Percentiles rank a stretch among this genome's conserved stretches.
phyloP scores from a whole-genome alignment of 768 basidiomycete genomes.

The Jaapia argillacea region DNA sequence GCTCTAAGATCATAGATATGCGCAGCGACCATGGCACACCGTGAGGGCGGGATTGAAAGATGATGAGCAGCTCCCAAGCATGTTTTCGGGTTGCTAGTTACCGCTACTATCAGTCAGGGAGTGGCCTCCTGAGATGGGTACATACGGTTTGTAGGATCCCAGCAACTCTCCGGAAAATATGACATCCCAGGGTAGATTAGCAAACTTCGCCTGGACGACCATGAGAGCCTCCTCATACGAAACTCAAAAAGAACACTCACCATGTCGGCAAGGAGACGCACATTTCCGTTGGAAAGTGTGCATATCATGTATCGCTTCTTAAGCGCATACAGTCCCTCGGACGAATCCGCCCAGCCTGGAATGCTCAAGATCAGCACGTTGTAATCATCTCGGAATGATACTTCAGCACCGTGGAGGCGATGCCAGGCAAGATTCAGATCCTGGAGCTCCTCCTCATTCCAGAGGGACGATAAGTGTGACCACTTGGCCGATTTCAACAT shows the following conservation, averaged over 20 bases:
- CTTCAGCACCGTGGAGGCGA: slow-evolving; percentile 33
- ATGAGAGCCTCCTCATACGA: not conserved
- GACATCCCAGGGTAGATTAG: slow-evolving; percentile 53
- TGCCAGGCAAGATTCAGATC: slow-evolving; percentile 51
- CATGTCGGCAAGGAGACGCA: slow-evolving; percentile 52
- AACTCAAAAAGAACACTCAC: slow-evolving; percentile 19
- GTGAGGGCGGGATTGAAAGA: slow-evolving; percentile 35
- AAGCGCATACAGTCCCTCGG: slow-evolving; percentile 36
- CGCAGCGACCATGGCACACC: slow-evolving; percentile 56
- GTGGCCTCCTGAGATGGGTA: not conserved
- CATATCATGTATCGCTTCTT: slow-evolving; percentile 41
- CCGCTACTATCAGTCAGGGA: not conserved
- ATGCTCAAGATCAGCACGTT: not conserved
- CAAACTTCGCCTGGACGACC: slow-evolving; percentile 41
- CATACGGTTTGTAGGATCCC: slow-evolving; percentile 56
- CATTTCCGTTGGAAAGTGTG: slow-evolving; percentile 55
- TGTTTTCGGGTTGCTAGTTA: slow-evolving; percentile 34
- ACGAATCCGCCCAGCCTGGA: slow-evolving; percentile 48
- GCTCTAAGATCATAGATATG: slow-evolving; percentile 49
- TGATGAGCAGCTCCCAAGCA: slow-evolving; percentile 41
- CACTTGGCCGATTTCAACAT: slow-evolving; percentile 43
- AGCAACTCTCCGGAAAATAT: slow-evolving; percentile 55
- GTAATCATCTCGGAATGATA: not conserved
- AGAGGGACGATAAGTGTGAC: slow-evolving; percentile 33
- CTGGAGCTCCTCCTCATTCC: slow-evolving; percentile 32